phyloP scores from a whole-genome alignment of 345 rosid species.

The Lepidium sativum region DNA sequence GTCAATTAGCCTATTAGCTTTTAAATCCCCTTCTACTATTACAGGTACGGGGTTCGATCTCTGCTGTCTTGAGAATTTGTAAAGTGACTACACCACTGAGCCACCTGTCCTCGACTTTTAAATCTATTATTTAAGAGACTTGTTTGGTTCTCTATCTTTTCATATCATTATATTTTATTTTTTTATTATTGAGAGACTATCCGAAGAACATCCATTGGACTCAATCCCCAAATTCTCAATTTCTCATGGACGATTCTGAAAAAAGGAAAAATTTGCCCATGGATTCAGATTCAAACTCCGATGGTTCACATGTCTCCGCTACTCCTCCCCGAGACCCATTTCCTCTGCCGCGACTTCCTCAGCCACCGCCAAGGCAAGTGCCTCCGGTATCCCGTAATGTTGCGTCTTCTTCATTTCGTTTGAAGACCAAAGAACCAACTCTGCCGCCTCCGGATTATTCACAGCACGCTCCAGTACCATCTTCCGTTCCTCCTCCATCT shows the following conservation, averaged over 20 bases:
- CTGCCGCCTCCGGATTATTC: constrained; percentile 21
- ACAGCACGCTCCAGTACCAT: constrained; percentile 9
- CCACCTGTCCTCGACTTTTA: no score
- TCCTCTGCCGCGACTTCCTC: constrained; percentile 13
- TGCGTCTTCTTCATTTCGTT: constrained; percentile 24
- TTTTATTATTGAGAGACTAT: neutral
- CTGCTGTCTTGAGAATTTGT: no score
- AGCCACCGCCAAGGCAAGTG: neutral
- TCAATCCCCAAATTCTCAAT: neutral
- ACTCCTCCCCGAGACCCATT: constrained; percentile 68
- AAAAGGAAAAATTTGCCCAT: constrained; percentile 13
- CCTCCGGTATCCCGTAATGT: constrained; percentile 2
- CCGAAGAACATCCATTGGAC: no score
- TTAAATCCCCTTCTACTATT: no score
- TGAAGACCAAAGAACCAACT: constrained; percentile 16
- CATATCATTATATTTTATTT: no score
- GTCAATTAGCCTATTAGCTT: no score
- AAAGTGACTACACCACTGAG: no score
- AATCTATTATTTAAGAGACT: no score
- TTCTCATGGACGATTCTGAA: neutral
- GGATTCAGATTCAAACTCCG: constrained; percentile 85
- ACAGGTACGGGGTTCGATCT: no score
- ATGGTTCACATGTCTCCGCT: constrained; percentile 74
- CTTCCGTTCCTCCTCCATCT: constrained; percentile 10
- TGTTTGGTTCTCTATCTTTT: no score